Base-by-base conservation (phyloP, 306 rosid species). In the Crotalaria pallida region DNA sequence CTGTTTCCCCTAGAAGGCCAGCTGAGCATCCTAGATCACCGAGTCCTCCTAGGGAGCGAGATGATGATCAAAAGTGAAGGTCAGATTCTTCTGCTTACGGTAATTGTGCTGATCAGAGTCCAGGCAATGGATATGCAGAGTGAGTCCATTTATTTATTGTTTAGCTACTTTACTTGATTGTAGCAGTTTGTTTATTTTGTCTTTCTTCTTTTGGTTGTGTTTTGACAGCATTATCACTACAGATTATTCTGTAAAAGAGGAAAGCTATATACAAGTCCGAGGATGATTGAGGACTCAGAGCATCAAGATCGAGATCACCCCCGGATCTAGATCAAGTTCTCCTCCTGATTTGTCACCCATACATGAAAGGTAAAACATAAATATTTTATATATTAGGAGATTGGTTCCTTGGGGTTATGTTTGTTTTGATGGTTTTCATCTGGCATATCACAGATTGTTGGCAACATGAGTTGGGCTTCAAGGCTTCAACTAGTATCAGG, bases 271-370 rank as follows among this genome's bases (percentile, higher is more conserved):
- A 75, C 45, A 86, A 80, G 33, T 49, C 84, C 21, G 95, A 85
- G 79, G 96, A 82, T 44, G 79, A 74, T 41, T 82, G 83, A 21
- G 85, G 79, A 50, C 83, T 81, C 89, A n/a, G n/a, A 78, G 82
- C 67, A 58, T 94, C 96, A 18, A 82, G 93, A n/a, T n/a, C n/a
- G n/a, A n/a, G n/a, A 53, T 90, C 97, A n/a, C 98, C 97, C 24
- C 60, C 84, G 87, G 96, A 36, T 88, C 98, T 21, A 84, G 96
- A 73, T 88, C 90, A 72, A 83, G 96, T 48, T 91, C 96, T 50
- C 77, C 36, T 5, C 36, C 84, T 0, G 93, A 88, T 36, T 59
- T 81, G 60, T 91, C 96, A 13, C 97, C 96, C 21, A 76, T 87
- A 61, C 96, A 75, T 62, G 82, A 87, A 75, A 77, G 79, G 86